Base-by-base conservation (phyloP, 139 green algal genomes). In the Haematococcus lacustris region DNA sequence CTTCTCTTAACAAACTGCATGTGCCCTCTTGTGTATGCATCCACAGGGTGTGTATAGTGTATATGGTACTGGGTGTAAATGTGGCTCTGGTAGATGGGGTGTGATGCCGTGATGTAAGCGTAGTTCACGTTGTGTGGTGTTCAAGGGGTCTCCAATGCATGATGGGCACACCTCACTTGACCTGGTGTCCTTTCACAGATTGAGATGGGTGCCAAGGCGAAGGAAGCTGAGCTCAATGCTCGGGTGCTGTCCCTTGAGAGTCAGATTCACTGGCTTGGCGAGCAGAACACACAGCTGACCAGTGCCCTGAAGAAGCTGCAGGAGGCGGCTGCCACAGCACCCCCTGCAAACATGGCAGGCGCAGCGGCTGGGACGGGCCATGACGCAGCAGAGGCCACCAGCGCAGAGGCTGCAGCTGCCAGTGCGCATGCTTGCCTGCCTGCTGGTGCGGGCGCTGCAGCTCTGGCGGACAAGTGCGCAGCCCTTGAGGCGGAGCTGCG, bases 181-280 rank as follows among this genome's bases (percentile, higher is more conserved):
- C n/a, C n/a, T n/a, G n/a, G n/a, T n/a, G n/a, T n/a, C n/a, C n/a
- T n/a, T n/a, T n/a, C n/a, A 39, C 82, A 88, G 70, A 61, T 85
- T 41, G 90, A 97, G 79, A 51, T 83, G 70, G 88, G 92, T 62
- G 78, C 81, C 30, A 89, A 90, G 59, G 75, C 81, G 30, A 86
- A 91, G 68, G 76, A 92, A 69, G 89, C 89, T 1, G 80, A 93
- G 75, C 84, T 86, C 26, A 87, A 91, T 43, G 88, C 83, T 21
- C 73, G 72, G 37, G 70, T 86, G 51, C 74, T 86, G 67, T 73
- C 75, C 3, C 77, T 88, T 26, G 75, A 88, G 77, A 79, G 66
- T 34, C 77, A 84, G 40, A 86, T 88, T 71, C 83, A 88, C 78
- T 88, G 83, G 83, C 73, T 88, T 37, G 53, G 50, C 17, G 79